Evolutionary conservation across 345 rosid genomes (phyloP), one percentile per base, ranked within the genome.

Genomic region (Sonneratia alba): DNA sequence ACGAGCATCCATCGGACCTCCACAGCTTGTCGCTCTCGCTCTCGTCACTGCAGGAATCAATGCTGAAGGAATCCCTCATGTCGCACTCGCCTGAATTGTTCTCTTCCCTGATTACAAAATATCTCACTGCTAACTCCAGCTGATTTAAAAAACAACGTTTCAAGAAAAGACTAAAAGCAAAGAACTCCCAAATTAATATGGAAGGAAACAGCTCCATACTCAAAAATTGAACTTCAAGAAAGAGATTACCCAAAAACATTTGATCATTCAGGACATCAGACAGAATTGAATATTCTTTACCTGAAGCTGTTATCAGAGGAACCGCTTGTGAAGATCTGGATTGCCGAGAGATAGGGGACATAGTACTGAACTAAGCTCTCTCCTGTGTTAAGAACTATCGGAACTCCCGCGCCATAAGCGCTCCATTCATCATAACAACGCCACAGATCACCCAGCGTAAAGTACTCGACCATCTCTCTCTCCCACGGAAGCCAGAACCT

Each of bases 11-110:
- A n/a, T 90, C 93, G 77, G 70, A 84, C 80, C 95, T 88, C 68
- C 88, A 92, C 62, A 79, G 65, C 73, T 91, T 96, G 69, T 96
- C 99, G 74, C 82, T 84, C 82, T 91, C 99, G 69, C 96, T 87
- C 78, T 90, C 97, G 45, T 91, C 91, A 70, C 99, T 92, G 68
- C 85, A 88, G 0, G 95, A 91, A 76, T 92, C 99, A 71, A 94
- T 91, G 74, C 98, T 91, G 77, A 78, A 87, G 0, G 88, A 87
- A 78, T 95, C 97, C 82, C 96, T 90, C 62, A 84, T 85, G 81
- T 95, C 97, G 3, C 87, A 86, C 62, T 92, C 94, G n/a, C 91
- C 97, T 7, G 88, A 82, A 66, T 86, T 95, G 2, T 83, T 77
- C 74, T 96, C 98, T 74, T 91, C 98, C 89, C 99, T 96, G 49